Conservation (phyloP, 1,284 basidiomycete genomes). For the Heimioporus retisporus region DNA sequence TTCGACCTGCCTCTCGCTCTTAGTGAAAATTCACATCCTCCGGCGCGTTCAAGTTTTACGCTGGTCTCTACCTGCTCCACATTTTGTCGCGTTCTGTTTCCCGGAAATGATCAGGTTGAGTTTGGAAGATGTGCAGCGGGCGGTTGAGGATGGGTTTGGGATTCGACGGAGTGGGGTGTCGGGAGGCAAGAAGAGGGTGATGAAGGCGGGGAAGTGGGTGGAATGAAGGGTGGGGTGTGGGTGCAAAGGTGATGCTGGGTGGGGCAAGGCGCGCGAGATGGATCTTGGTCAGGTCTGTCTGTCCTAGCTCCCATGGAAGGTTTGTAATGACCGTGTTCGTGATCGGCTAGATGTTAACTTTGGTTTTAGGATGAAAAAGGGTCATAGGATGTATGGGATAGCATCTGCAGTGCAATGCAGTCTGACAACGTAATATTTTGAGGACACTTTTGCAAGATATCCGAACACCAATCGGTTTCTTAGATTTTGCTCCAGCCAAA, state of each 20-base stretch:
- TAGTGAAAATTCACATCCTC: conserved; percentile 79
- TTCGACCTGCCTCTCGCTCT: conserved; percentile 84
- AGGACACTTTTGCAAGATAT: too few relatives aligned
- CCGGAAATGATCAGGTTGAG: conserved; percentile 73
- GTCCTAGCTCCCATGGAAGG: too few relatives aligned
- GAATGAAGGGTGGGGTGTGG: not conserved
- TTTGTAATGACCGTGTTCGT: too few relatives aligned
- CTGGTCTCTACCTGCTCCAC: conserved; percentile 75
- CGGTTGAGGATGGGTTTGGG: conserved; percentile 70
- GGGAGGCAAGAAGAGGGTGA: conserved; percentile 28
- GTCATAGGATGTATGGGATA: too few relatives aligned
- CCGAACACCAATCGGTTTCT: too few relatives aligned
- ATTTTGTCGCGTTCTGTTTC: conserved; percentile 76
- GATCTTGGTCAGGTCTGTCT: too few relatives aligned
- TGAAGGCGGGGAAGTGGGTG: conserved; percentile 14
- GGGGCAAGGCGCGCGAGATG: too few relatives aligned
- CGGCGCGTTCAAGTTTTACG: conserved; percentile 86
- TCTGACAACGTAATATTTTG: too few relatives aligned
- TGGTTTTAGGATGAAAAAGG: too few relatives aligned
- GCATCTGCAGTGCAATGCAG: too few relatives aligned
- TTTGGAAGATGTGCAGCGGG: conserved; percentile 60
- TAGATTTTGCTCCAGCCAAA: too few relatives aligned
- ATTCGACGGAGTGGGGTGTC: conserved; percentile 60
- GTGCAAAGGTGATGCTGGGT: not conserved
- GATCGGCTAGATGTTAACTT: too few relatives aligned